Percentiles rank a stretch among this genome's conserved stretches.
phyloP scores from a whole-genome alignment of 2,329 filamentous ascomycete species.

The Scedosporium dehoogii region DNA sequence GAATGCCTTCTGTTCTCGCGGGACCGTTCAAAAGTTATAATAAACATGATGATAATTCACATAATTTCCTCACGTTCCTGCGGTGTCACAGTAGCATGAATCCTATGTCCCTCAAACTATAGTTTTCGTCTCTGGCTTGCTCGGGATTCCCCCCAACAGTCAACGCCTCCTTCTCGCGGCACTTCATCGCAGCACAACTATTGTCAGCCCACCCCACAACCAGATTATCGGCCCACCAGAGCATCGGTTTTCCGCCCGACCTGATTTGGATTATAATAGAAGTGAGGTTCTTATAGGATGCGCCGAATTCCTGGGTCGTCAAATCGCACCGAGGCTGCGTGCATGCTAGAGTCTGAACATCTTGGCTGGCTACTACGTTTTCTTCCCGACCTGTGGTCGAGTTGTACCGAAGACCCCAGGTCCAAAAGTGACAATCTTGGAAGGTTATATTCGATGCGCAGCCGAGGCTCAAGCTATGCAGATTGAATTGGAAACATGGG shows the following conservation, averaged over 20 bases:
- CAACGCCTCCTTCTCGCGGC: background rate
- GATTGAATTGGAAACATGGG: conserved; percentile 24
- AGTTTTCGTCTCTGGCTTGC: background rate
- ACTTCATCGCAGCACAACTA: background rate
- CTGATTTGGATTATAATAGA: background rate
- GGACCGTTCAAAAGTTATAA: too few species aligned
- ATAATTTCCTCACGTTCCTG: too few species aligned
- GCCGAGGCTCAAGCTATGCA: conserved; percentile 26
- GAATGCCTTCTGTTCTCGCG: too few species aligned
- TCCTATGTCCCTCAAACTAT: background rate
- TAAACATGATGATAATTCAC: too few species aligned
- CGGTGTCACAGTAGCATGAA: too few species aligned
- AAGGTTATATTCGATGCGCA: conserved; percentile 22
- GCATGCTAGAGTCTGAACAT: background rate
- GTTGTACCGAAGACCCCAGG: conserved; percentile 21
- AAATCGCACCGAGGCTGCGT: background rate
- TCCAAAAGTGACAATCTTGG: conserved; percentile 23
- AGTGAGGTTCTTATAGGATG: background rate
- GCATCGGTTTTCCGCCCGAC: background rate
- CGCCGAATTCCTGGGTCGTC: background rate
- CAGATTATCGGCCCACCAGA: background rate
- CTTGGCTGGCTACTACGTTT: background rate
- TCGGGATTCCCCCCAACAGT: background rate
- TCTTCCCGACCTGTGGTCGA: background rate
- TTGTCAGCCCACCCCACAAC: background rate